A percentile compares a stretch with the other conserved stretches of the same genome.
Evolutionary conservation across 768 basidiomycete genomes (phyloP).

Genomic region (Tricholoma matsutake): DNA sequence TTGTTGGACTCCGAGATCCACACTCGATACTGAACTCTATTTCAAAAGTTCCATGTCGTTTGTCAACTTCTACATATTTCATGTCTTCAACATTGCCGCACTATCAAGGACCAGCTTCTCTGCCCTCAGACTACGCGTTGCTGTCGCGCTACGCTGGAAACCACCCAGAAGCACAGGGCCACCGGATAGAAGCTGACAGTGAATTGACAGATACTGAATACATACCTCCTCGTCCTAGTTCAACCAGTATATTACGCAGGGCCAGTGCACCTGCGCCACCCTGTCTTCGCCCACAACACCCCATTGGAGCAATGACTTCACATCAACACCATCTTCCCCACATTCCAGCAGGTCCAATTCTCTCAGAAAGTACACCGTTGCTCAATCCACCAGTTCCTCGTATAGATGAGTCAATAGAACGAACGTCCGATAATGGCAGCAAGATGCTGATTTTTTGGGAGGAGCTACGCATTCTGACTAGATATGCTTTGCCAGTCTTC

Average conservation of each 20-base stretch:
- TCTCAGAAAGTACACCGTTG: constrained; percentile 57
- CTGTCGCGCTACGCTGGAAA: constrained; percentile 48
- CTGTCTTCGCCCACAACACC: constrained; percentile 14
- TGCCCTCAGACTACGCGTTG: constrained; percentile 66
- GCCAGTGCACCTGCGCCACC: constrained; percentile 7
- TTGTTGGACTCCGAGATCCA: too few species aligned
- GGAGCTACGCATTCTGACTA: constrained; percentile 54
- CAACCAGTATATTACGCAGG: constrained; percentile 3
- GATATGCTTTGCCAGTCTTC: constrained; percentile 71
- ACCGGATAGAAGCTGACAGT: constrained; percentile 16
- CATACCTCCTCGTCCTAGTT: neutral
- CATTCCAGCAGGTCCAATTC: constrained; percentile 10
- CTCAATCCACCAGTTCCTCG: constrained; percentile 52
- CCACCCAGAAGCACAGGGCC: constrained; percentile 18
- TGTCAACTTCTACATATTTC: neutral
- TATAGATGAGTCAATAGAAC: constrained; percentile 48
- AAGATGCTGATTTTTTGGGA: constrained; percentile 42
- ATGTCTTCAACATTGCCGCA: constrained; percentile 54
- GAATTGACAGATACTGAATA: constrained; percentile 3
- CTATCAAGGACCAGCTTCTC: constrained; percentile 53
- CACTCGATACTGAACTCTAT: too few species aligned
- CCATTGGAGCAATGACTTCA: constrained; percentile 4
- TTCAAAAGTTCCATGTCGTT: too few species aligned
- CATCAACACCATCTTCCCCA: constrained; percentile 5
- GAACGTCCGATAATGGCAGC: constrained; percentile 27